Conservation (phyloP, 495 filamentous ascomycete species). For the Neurospora discreta region DNA sequence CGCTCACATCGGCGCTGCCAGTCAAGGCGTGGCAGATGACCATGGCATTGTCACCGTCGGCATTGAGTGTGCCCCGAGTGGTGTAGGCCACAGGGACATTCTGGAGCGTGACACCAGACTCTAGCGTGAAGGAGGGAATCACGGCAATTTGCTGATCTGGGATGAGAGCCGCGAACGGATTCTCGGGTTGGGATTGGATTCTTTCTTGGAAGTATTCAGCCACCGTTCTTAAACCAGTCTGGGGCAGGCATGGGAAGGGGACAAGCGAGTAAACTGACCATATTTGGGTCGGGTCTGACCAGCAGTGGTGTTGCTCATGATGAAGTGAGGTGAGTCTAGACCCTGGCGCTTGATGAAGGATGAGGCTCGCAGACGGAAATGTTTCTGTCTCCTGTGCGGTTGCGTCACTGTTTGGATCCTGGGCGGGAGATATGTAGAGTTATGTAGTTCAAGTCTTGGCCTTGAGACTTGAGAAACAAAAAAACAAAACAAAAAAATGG, state of each 20-base stretch:
- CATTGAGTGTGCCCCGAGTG: slow-evolving; percentile 64
- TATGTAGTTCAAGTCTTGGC: not conserved
- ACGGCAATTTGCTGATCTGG: slow-evolving; percentile 75
- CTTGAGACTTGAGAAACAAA: not conserved
- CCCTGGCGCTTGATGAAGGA: not conserved
- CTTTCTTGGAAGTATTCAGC: slow-evolving; percentile 52
- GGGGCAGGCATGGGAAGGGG: not conserved
- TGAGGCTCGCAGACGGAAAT: not conserved
- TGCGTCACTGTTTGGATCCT: not conserved
- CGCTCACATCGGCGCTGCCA: slow-evolving; percentile 87
- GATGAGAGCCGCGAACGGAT: slow-evolving; percentile 80
- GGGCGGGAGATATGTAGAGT: no score
- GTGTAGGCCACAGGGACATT: slow-evolving; percentile 95
- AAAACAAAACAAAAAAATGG: not conserved
- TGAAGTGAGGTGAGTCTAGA: not conserved
- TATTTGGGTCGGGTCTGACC: slow-evolving; percentile 19
- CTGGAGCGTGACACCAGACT: slow-evolving; percentile 75
- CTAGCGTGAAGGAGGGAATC: slow-evolving; percentile 82
- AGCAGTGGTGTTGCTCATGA: slow-evolving; percentile 8
- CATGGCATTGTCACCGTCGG: slow-evolving; percentile 77
- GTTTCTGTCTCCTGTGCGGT: not conserved
- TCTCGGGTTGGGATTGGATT: slow-evolving; percentile 64
- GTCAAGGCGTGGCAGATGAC: slow-evolving; percentile 96
- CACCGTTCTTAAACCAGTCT: slow-evolving; percentile 19
- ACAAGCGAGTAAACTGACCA: slow-evolving; percentile 24